Evolutionary conservation across 78 protist genomes (phyloP), one percentile per base, ranked within the genome.

Genomic region (Emiliania huxleyi): DNA sequence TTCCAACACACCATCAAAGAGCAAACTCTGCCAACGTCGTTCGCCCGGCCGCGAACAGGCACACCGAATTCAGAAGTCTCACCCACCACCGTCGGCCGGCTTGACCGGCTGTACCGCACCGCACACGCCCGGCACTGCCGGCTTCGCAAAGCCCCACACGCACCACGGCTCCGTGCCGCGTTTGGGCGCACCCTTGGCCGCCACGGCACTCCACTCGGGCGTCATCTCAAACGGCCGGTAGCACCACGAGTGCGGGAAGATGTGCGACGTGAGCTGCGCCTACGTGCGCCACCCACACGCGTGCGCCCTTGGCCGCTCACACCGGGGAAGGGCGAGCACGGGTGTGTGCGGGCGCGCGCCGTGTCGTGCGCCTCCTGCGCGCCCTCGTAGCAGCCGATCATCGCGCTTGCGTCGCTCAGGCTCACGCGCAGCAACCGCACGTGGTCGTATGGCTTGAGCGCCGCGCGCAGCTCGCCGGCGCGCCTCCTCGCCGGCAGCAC

Each of bases 101-200:
- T n/a, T n/a, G n/a, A n/a, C n/a, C 55, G 55, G 55, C 55, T 48
- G 23, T 11, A 12, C 4, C 55, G 55, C 55, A 11, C 23, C 55
- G 79, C 85, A 77, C 19, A 21, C 46, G 6, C 2, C n/a, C n/a
- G 85, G 85, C 49, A 22, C 42, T 6, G 1, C 18, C 12, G 85
- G 85, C 0, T 1, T 77, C 18, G 18, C 44, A 33, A 40, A 77
- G 29, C 85, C 85, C 85, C 85, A 77, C 15, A 77, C 85, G 29
- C 85, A 77, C 85, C 85, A 77, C 35, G 85, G 85, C 85, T 77
- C 85, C 26, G 44, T 40, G 85, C 85, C 85, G 1, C 85, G 44
- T 3, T 26, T 18, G 18, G 85, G 85, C 46, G 37, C 40, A n/a
- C 85, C 85, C 6, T 15, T 2, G 21, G 46, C 18, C 48, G 37